A percentile compares a stretch with the other conserved stretches of the same genome.
Evolutionary conservation across 192 early-diverging fungal species (phyloP).

Genomic region (Oehlia diaphana): DNA sequence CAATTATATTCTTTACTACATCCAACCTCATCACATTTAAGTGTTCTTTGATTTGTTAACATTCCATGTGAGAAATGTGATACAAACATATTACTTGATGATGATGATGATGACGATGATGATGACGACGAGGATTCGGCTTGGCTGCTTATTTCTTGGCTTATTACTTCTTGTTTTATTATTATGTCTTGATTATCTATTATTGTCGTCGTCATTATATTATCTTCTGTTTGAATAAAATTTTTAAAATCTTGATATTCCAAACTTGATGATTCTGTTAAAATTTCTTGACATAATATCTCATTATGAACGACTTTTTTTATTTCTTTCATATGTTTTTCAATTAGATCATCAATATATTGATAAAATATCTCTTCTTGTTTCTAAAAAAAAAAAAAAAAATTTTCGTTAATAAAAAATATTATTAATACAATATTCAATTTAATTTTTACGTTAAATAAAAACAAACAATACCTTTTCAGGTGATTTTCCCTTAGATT

Average conservation of each 20-base stretch:
- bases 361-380: not conserved
- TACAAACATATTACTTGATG: not conserved
- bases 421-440: no score
- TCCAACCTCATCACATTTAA: no score
- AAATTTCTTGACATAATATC: not conserved
- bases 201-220: no score
- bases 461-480: not conserved
- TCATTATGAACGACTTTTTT: not conserved
- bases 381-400: not conserved
- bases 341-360: not conserved
- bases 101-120: not conserved
- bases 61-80: not conserved
- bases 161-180: not conserved
- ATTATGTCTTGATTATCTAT: not conserved
- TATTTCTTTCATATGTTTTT: not conserved
- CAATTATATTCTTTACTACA: not conserved
- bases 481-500: not conserved
- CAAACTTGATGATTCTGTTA: not conserved
- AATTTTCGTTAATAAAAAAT: no score
- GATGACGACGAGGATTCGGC: not conserved
- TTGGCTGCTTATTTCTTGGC: not conserved
- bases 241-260: not conserved
- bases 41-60: not conserved
- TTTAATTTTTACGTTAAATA: no score
- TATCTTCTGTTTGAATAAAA: not conserved